Conservation (phyloP, 306 rosid genomes). For the Argentina anserina region DNA sequence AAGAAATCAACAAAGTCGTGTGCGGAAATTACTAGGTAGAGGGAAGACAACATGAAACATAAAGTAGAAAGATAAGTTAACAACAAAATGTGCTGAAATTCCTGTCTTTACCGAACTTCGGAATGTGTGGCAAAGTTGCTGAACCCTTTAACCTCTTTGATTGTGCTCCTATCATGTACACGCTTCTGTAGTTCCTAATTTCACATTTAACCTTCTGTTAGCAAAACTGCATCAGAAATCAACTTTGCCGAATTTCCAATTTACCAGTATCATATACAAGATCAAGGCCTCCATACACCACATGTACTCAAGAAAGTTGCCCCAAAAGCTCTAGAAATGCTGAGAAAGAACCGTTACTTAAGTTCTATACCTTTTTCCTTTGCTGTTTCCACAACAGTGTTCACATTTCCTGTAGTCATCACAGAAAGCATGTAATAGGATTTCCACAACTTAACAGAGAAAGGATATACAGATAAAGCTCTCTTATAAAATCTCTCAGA, state of each 20-base stretch:
- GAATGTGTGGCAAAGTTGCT: background rate
- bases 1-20: background rate
- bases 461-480: slow-evolving; percentile 74
- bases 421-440: slow-evolving; percentile 35
- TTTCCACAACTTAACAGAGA: slow-evolving; percentile 68
- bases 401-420: slow-evolving; percentile 39
- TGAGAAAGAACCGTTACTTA: slow-evolving; percentile 15
- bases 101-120: background rate
- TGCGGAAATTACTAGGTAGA: background rate
- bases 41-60: background rate
- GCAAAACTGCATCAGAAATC: slow-evolving; percentile 19
- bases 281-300: slow-evolving; percentile 18
- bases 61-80: background rate
- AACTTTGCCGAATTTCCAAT: slow-evolving; percentile 14
- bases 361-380: slow-evolving; percentile 67
- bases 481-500: slow-evolving; percentile 54
- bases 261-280: slow-evolving; percentile 10
- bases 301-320: slow-evolving; percentile 25
- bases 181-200: slow-evolving; percentile 27
- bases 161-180: slow-evolving; percentile 28
- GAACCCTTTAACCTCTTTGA: slow-evolving; percentile 16
- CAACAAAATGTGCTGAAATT: slow-evolving; percentile 1
- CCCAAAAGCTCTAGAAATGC: slow-evolving; percentile 16
- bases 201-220: slow-evolving; percentile 11
- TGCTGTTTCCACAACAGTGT: slow-evolving; percentile 52